Conservation (phyloP, 2,329 filamentous ascomycete genomes). For the Claviceps capensis region DNA sequence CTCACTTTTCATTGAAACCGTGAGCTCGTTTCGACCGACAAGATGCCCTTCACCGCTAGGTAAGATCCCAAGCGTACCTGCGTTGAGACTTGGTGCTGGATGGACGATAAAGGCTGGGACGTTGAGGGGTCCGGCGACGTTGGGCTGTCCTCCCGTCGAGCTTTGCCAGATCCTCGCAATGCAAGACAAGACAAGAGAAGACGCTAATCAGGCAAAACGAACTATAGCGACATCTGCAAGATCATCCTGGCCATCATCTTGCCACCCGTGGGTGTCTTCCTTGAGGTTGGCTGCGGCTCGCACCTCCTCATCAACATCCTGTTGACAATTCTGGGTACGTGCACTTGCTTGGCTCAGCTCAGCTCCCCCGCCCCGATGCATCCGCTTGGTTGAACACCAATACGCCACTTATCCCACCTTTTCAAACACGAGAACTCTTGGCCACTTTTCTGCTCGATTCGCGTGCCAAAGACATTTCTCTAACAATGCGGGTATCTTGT, state of each 20-base stretch:
- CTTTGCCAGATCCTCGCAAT: conserved; percentile 5
- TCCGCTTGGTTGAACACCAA: too few species aligned
- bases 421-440: too few species aligned
- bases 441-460: too few species aligned
- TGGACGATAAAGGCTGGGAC: too few species aligned
- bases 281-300: conserved; percentile 78
- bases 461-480: neutral
- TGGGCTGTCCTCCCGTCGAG: too few species aligned
- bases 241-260: conserved; percentile 79
- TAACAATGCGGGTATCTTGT: neutral
- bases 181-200: neutral
- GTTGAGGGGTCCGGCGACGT: too few species aligned
- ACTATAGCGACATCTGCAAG: conserved; percentile 43
- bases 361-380: too few species aligned
- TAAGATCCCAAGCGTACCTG: conserved; percentile 20
- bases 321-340: conserved; percentile 55
- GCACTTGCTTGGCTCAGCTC: too few species aligned
- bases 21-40: conserved; percentile 15
- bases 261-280: conserved; percentile 83
- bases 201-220: neutral
- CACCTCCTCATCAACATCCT: conserved; percentile 89
- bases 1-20: neutral
- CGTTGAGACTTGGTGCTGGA: too few species aligned
- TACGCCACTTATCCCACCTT: too few species aligned
- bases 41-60: conserved; percentile 47